phyloP scores from a whole-genome alignment of 2,329 filamentous ascomycete species.

The Aspergillus alliaceus region DNA sequence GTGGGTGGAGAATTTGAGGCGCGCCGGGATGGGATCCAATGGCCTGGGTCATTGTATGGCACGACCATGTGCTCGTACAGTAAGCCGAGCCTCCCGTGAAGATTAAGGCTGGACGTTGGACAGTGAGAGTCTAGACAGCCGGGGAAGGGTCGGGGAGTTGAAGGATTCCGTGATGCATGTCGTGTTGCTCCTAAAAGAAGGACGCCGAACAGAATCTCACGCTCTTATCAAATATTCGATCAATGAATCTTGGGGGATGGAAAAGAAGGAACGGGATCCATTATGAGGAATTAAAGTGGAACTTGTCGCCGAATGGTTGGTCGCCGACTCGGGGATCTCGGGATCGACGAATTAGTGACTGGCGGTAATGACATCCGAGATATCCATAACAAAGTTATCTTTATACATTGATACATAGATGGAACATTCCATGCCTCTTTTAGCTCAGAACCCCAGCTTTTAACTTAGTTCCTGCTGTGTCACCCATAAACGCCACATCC shows the following conservation, averaged over 20 bases:
- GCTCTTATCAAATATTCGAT: too few relatives aligned
- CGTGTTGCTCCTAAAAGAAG: too few relatives aligned
- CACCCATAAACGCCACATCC: too few relatives aligned
- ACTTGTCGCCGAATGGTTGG: constrained; percentile 7
- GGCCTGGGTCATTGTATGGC: neutral
- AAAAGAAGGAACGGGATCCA: neutral
- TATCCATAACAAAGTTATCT: too few relatives aligned
- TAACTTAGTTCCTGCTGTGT: neutral
- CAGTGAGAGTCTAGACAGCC: neutral
- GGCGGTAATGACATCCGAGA: too few relatives aligned
- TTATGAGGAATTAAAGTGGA: neutral
- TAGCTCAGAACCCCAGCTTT: neutral
- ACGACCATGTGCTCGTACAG: too few relatives aligned
- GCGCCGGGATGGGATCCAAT: neutral
- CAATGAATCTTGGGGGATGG: too few relatives aligned
- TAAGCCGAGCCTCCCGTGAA: too few relatives aligned
- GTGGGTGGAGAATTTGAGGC: neutral
- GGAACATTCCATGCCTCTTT: too few relatives aligned
- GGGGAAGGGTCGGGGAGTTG: neutral
- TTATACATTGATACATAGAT: too few relatives aligned
- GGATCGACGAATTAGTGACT: constrained; percentile 11
- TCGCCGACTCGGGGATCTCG: constrained; percentile 23
- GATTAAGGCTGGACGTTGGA: too few relatives aligned
- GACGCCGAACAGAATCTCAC: too few relatives aligned
- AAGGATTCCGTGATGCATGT: neutral